Percentiles rank a stretch among this genome's conserved stretches.
These are phyloP conservation scores for Thermoascus crustaceus DNA, from an alignment of 2,329 filamentous ascomycete species.

Conservation along the genomic window DNA sequence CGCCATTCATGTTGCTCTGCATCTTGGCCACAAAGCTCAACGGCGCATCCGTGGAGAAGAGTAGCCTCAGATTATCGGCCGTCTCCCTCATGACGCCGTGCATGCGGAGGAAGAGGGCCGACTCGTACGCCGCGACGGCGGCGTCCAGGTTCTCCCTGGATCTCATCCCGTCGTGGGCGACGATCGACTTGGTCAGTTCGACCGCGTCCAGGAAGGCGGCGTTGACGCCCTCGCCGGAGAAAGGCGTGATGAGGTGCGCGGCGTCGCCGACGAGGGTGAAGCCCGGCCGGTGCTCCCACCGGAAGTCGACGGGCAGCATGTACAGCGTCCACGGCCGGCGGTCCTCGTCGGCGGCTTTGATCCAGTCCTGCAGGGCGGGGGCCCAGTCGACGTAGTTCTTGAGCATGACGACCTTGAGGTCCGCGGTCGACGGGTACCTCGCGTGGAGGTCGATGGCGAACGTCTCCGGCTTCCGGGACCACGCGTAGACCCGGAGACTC, in stretches of 20 bases:
- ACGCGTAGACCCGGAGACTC: constrained; percentile 9
- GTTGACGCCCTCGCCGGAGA: constrained; percentile 20
- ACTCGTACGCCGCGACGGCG: constrained; percentile 1
- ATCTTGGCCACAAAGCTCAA: constrained; percentile 1
- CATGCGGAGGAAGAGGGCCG: not conserved
- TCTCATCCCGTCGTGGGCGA: not conserved
- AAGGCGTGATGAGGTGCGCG: constrained; percentile 22
- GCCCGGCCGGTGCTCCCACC: constrained; percentile 16
- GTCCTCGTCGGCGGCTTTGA: constrained; percentile 11
- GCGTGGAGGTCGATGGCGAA: constrained; percentile 6
- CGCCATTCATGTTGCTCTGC: not conserved
- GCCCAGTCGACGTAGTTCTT: constrained; percentile 6
- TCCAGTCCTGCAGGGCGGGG: constrained; percentile 11
- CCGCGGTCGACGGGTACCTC: constrained; percentile 1
- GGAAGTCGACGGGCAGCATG: constrained; percentile 17
- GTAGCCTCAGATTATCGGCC: not conserved
- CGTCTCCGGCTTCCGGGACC: constrained; percentile 4
- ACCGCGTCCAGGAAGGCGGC: constrained; percentile 8
- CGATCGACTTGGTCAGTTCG: constrained; percentile 7
- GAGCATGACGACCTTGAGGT: constrained; percentile 4
- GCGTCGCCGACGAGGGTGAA: constrained; percentile 20
- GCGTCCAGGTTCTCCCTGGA: constrained; percentile 2
- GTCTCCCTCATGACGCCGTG: not conserved
- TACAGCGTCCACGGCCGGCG: constrained; percentile 10
- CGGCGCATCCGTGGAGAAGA: constrained; percentile 3